Base-by-base conservation (phyloP, 306 rosid species). In the Sindora glabra region DNA sequence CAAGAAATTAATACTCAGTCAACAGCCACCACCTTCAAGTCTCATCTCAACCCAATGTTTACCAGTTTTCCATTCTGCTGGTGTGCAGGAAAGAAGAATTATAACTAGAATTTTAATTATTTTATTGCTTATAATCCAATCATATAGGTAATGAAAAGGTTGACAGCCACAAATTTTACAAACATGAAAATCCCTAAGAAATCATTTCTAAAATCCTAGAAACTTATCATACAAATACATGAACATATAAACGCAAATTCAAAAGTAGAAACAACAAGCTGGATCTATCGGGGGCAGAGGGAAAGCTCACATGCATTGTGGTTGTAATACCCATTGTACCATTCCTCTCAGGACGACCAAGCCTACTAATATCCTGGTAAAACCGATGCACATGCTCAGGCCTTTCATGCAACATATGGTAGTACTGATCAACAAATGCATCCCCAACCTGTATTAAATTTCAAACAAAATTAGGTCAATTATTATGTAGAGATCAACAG, bases 361-460 rank as follows among this genome's bases (percentile, higher is more conserved):
- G 81, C 77, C 80, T 90, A 58, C 97, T 90, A 53, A 3, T 53
- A 29, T 86, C 94, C 64, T 79, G 97, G 75, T 90, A 90, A 82
- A 90, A 90, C 55, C 85, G 81, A 64, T 90, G 86, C 29, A 86
- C 97, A 19, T 73, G 86, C 73, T 82, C 74, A 1, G 97, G 97
- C 37, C 88, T 86, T 52, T 84, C 85, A 55, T 84, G 83, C 77
- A 90, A 73, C 82, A 90, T 86, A 63, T 68, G 87, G 66, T 90
- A 90, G 67, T 84, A 90, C 54, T 86, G 97, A 48, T 77, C 86
- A 46, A 84, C 90, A 79, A 90, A 90, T n/a, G 95, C 97, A 64
- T 82, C 72, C 1, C 97, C 95, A 62, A 90, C 97, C 97, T 90
- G 65, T 3, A 68, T 38, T 40, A 26, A 5, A 12, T n/a, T 50